Base-by-base conservation (phyloP, 2,329 filamentous ascomycete genomes). In the Aureobasidium sp. region DNA sequence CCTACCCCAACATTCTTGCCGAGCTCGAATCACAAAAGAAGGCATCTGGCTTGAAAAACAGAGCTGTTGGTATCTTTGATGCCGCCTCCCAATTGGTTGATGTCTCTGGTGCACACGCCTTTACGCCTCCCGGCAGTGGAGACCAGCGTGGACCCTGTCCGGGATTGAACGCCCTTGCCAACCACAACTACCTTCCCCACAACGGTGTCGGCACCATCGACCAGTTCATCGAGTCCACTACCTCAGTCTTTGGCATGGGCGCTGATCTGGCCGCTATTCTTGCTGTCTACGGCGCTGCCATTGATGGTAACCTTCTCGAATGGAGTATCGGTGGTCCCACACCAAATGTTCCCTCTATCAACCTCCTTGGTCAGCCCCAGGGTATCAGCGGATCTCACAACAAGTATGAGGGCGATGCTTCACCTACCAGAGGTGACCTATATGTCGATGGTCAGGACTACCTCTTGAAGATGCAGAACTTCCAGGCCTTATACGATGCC, bases 361-460 rank as follows among this genome's bases (percentile, higher is more conserved):
- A 66, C 34, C 59, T 69, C 36, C 59, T 69, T 27, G 67, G 66
- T 27, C 62, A 63, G 59, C 67, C 67, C 2, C 63, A 67, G 55
- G 69, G 69, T 44, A 64, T 71, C 52, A 63, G 62, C 34, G 65
- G 65, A 12, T 68, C 67, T 29, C 73, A 75, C 65, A 69, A 69
- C 66, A 71, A 73, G 61, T 75, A 73, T 62, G 73, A 75, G 64
- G 55, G 64, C 34, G 73, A 75, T 57, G 67, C 62, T 9, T 72
- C 70, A 17, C 72, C 73, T 1, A 66, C 68, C 17, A 66, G 70
- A 36, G 67, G 65, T 50, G 71, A 75, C 59, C 51, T 73, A n/a
- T 69, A 70, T 60, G n/a, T 64, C 37, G 67, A 71, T 1, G 70
- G 70, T 44, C 66, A 71, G 64, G 66, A 71, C 51, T 70, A 66